Evolutionary conservation across 768 basidiomycete genomes (phyloP), one percentile per base, ranked within the genome.

Genomic region (Mycena filopes): DNA sequence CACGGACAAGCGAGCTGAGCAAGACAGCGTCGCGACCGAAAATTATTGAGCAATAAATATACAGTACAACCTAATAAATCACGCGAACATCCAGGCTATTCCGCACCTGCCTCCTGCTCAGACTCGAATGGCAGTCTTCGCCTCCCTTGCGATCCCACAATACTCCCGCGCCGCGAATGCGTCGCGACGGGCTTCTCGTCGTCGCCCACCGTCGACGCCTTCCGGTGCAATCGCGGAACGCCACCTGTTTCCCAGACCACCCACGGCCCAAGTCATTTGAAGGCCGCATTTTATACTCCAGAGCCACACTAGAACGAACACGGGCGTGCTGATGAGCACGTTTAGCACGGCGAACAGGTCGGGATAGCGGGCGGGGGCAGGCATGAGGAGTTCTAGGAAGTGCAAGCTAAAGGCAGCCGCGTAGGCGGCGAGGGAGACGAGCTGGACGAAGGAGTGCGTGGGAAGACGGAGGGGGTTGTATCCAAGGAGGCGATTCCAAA

Each of bases 401-500:
- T 96, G 94, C 11, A 96, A 76, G 1, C 74, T 26, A 7, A 84
- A 23, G 42, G 87, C 87, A 1, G 83, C 80, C 1, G 76, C 62
- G 74, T 96, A 94, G 45, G 86, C 81, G 21, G 75, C 77, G 92
- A 85, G 66, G 2, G 90, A 87, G 11, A 90, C 63, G 16, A 84
- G 64, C 53, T 84, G 82, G 5, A 91, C 76, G 60, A 89, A 82
- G 0, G 88, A 84, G 42, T 77, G 78, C 29, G 77, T 74, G 1
- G 77, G 79, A 28, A 83, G 41, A 18, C 74, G 80, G 59, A 91
- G 77, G 4, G 92, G 93, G 70, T 89, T 89, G 68, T 93, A 87
- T 1, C 96, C 96, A 56, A 96, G 83, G 2, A 92, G 66, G 60
- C 86, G 84, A 74, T 97, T 98, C 95, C 95, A 99, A 3, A 96